Base-by-base conservation (phyloP, 1,284 basidiomycete genomes). In the Cutaneotrichosporon cyanovorans region DNA sequence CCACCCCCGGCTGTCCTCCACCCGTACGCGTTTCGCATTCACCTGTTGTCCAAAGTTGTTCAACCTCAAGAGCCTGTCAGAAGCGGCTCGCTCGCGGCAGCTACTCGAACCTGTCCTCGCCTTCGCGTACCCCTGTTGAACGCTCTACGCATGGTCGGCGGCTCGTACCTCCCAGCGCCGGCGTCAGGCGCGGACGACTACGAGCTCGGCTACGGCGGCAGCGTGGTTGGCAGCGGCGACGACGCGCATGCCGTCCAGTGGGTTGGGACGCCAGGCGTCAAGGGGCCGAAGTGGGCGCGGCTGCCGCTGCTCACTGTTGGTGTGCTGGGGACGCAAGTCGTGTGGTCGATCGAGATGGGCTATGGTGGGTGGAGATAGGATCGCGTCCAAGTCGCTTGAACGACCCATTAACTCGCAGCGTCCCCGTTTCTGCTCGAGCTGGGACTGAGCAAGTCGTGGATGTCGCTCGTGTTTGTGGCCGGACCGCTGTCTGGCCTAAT, bases 301-400 rank as follows among this genome's bases (percentile, higher is more conserved):
- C 69, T 88, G 34, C 86, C 87, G 0, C 73, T 80, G 5, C 71
- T 90, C 41, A 90, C 86, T 0, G 63, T 89, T 18, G 84, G 86
- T 2, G 74, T 90, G 51, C 70, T 88, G 4, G 87, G 87, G 12
- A 81, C 89, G 2, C 85, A 87, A 65, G 80, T 87, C 44, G 80
- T 90, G 45, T 92, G 88, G 88, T 86, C 84, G 2, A 83, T 91
- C 4, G 88, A 92, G 65, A 89, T 92, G 85, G 84, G 85, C 1
- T 89, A 90, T 60, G 86, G 84, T 84, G 53, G 51, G 77, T 65
- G 5, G 8, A 28, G 16, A n/a, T 34, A n/a, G n/a, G n/a, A n/a
- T n/a, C n/a, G n/a, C 31, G 15, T 20, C 14, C 15, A n/a, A n/a
- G n/a, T n/a, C n/a, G n/a, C n/a, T n/a, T n/a, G n/a, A n/a, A 5